These are phyloP conservation scores for Pythium sukuiense DNA, from an alignment of 352 stramenopile genomes.

Conservation along the genomic window DNA sequence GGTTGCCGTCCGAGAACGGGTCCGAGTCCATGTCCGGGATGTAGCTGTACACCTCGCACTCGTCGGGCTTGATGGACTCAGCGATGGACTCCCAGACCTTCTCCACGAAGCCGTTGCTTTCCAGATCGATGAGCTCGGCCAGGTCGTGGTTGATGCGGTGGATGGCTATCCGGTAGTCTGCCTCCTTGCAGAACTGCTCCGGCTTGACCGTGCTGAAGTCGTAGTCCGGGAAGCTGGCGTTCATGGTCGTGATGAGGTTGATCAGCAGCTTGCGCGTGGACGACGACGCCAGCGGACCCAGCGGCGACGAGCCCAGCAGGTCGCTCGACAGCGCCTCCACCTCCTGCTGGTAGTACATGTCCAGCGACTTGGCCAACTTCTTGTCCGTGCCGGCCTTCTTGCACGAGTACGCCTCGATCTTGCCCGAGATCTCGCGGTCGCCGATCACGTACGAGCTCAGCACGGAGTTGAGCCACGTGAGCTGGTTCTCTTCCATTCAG, in stretches of 20 bases:
- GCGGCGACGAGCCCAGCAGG: slow-evolving; percentile 64
- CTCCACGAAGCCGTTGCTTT: slow-evolving; percentile 98
- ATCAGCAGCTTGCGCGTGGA: slow-evolving; percentile 90
- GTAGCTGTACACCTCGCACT: slow-evolving; percentile 93
- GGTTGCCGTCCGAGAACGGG: slow-evolving; percentile 89
- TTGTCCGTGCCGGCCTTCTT: slow-evolving; percentile 93
- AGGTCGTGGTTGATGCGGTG: slow-evolving; percentile 89
- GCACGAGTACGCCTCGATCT: slow-evolving; percentile 92
- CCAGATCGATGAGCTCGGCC: slow-evolving; percentile 93
- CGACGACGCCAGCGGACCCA: slow-evolving; percentile 73
- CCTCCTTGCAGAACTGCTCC: slow-evolving; percentile 90
- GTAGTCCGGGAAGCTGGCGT: slow-evolving; percentile 93
- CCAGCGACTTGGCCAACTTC: slow-evolving; percentile 87
- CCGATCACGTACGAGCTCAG: slow-evolving; percentile 83
- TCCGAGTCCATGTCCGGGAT: slow-evolving; percentile 93
- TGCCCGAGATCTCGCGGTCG: slow-evolving; percentile 85
- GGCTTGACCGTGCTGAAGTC: slow-evolving; percentile 89
- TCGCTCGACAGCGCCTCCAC: slow-evolving; percentile 56
- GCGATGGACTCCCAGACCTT: slow-evolving; percentile 95
- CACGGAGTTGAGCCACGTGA: slow-evolving; percentile 90
- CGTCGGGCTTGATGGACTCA: slow-evolving; percentile 83
- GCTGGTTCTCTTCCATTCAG: slow-evolving; percentile 80
- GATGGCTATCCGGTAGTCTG: slow-evolving; percentile 82
- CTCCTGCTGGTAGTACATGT: slow-evolving; percentile 86
- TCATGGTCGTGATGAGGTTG: slow-evolving; percentile 94